Evolutionary conservation across 208 protist species (phyloP), one percentile per base, ranked within the genome.

Genomic region (Leishmania tropica): DNA sequence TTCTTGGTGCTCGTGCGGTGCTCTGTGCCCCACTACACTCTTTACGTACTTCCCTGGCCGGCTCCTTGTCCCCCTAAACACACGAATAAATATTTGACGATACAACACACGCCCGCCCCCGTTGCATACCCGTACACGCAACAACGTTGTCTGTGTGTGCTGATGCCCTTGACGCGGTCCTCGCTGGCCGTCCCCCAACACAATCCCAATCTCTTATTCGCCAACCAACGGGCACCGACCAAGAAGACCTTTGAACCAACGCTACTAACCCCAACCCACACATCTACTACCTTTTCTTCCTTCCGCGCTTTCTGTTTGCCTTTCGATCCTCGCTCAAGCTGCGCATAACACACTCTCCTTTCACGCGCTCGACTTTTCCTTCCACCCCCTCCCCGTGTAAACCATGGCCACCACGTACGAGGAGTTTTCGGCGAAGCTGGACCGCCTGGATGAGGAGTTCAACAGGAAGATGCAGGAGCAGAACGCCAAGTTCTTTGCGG

Each of bases 381-480:
- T 64, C 28, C n/a, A 64, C 21, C 45, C 45, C 67, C 54, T 28
- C 58, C 58, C 24, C 48, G 62, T 19, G n/a, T 58, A 62, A n/a
- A 90, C 47, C 24, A 96, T 96, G 93, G 88, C 91, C 90, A 97
- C 94, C 78, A 97, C 94, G 80, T 91, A 92, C 81, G 92, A 97
- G 84, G 93, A 97, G 79, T 96, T 98, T 70, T 80, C 93, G 78
- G 85, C 89, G 68, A 98, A 97, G 92, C 95, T 98, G 58, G 94
- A 98, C 86, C 93, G 93, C 88, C 91, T 98, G 79, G 94, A 97
- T 83, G 89, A 89, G 60, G 95, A 98, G 91, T 96, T 97, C 77
- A 87, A 87, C 67, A 96, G 95, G 88, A 97, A 97, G 92, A 97
- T 98, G 94, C 94, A 97, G 87, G 94, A 97, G 78, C 95, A 97